Evolutionary conservation across 1,139 yeast species (phyloP).

Genomic region (Tardiomyces depauwii): DNA sequence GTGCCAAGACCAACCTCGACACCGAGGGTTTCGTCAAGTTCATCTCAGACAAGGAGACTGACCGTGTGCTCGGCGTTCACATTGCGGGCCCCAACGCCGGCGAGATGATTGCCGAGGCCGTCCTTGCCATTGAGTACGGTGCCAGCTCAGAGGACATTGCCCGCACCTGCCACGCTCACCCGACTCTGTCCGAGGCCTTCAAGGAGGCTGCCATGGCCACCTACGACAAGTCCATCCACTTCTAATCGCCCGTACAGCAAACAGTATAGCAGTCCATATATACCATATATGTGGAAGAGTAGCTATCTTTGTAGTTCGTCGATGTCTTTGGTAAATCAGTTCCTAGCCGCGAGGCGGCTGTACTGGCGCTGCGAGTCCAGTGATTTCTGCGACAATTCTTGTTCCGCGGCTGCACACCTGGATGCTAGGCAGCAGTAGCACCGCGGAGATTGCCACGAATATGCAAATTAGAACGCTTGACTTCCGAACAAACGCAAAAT

Average conservation of each 20-base stretch:
- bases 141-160: conserved; percentile 97
- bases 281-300: not conserved
- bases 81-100: conserved; percentile 98
- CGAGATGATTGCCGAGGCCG: conserved; percentile 99
- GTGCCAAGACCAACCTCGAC: conserved; percentile 97
- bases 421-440: too few species aligned
- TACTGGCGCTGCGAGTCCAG: too few species aligned
- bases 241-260: conserved; percentile 28
- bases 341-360: too few species aligned
- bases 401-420: too few species aligned
- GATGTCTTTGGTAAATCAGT: too few species aligned
- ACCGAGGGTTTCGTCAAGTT: conserved; percentile 97
- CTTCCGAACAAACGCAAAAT: too few species aligned
- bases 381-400: too few species aligned
- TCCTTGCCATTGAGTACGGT: conserved; percentile 96
- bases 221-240: conserved; percentile 80
- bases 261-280: not conserved
- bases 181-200: conserved; percentile 95
- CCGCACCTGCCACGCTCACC: conserved; percentile 97
- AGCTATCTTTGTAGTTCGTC: too few species aligned
- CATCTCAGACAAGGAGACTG: conserved; percentile 93
- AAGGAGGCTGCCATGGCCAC: conserved; percentile 97
- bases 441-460: too few species aligned
- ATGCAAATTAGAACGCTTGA: too few species aligned
- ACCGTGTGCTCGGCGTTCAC: conserved; percentile 92